These are phyloP conservation scores for Myriosclerotinia curreyana DNA, from an alignment of 2,329 filamentous ascomycete species.

Conservation along the genomic window DNA sequence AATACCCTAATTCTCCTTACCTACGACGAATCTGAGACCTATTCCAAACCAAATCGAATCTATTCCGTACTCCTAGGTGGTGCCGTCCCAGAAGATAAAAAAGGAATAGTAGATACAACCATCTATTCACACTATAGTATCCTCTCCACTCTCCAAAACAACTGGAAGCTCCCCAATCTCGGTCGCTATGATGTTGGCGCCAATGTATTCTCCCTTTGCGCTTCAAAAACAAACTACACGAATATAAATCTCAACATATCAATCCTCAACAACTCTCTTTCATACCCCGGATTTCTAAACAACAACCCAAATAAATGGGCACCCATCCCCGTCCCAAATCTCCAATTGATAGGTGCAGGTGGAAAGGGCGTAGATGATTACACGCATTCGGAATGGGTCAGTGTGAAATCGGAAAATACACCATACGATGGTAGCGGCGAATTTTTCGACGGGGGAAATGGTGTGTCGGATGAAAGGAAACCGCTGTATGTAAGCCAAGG, in stretches of 20 bases:
- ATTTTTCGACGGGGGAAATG: constrained; percentile 44
- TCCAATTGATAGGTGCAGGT: constrained; percentile 45
- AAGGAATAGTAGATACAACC: constrained; percentile 51
- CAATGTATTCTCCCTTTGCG: constrained; percentile 39
- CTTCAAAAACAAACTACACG: constrained; percentile 34
- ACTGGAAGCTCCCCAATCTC: constrained; percentile 45
- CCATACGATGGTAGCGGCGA: constrained; percentile 49
- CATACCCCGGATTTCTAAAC: constrained; percentile 45
- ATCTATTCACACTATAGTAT: constrained; percentile 49
- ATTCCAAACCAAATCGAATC: constrained; percentile 52
- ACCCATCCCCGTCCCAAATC: constrained; percentile 44
- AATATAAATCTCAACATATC: constrained; percentile 37
- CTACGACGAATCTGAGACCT: constrained; percentile 56
- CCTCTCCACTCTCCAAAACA: constrained; percentile 44
- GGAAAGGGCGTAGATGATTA: constrained; percentile 42
- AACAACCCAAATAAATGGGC: constrained; percentile 38
- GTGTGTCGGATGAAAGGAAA: constrained; percentile 34
- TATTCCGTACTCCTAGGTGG: constrained; percentile 54
- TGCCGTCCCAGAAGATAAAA: constrained; percentile 47
- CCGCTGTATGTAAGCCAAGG: constrained; percentile 44
- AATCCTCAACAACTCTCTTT: constrained; percentile 46
- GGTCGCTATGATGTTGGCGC: constrained; percentile 46
- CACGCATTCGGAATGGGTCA: constrained; percentile 40
- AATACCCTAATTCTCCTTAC: constrained; percentile 55
- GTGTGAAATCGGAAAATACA: constrained; percentile 34